Conservation (phyloP, 768 basidiomycete genomes). For the Russula brevipes region DNA sequence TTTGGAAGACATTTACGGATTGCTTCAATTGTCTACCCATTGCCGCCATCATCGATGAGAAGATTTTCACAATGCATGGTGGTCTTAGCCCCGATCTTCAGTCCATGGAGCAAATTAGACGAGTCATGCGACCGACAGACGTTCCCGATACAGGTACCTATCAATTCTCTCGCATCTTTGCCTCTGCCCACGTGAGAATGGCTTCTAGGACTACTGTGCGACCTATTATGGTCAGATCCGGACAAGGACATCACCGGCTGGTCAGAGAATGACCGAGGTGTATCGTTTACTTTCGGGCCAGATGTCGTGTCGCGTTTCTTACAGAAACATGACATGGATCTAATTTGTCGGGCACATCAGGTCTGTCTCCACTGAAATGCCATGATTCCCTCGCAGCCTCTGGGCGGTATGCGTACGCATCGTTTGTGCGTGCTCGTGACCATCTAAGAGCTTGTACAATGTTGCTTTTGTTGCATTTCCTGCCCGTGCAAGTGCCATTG, state of each 20-base stretch:
- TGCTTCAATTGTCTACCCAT: slow-evolving; percentile 99
- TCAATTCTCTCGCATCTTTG: background rate
- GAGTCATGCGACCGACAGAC: slow-evolving; percentile 98
- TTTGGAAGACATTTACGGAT: slow-evolving; percentile 99
- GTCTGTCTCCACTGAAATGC: slow-evolving; percentile 39
- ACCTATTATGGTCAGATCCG: slow-evolving; percentile 97
- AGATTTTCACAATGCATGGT: slow-evolving; percentile 99
- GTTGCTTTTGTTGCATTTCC: background rate
- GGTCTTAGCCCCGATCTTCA: slow-evolving; percentile 95
- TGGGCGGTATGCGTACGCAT: background rate
- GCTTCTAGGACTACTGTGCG: slow-evolving; percentile 77
- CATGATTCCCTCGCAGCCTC: slow-evolving; percentile 8
- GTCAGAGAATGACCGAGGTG: slow-evolving; percentile 99
- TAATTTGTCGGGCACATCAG: slow-evolving; percentile 98
- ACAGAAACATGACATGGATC: slow-evolving; percentile 99
- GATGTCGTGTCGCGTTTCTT: slow-evolving; percentile 98
- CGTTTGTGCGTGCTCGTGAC: background rate
- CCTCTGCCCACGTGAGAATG: slow-evolving; percentile 12
- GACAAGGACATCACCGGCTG: slow-evolving; percentile 99
- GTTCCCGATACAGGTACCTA: slow-evolving; percentile 92
- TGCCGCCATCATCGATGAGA: slow-evolving; percentile 99
- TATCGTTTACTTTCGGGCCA: slow-evolving; percentile 97
- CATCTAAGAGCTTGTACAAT: background rate
- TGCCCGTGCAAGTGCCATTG: background rate
- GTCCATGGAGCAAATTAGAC: slow-evolving; percentile 99